phyloP scores from a whole-genome alignment of 345 rosid genomes.

The Lepidium didymum region DNA sequence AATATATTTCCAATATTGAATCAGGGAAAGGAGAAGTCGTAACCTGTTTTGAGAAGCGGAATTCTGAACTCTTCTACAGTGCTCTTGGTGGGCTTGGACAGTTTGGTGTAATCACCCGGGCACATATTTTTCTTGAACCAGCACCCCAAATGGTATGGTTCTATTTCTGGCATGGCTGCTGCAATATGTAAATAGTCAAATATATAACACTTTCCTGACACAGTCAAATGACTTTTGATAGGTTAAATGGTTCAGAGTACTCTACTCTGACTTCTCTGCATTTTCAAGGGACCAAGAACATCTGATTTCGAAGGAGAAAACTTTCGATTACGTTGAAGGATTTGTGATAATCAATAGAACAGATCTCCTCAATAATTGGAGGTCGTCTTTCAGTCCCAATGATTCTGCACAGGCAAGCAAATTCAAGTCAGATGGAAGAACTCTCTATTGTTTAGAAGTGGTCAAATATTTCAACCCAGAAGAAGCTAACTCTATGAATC shows the following conservation, averaged over 20 bases:
- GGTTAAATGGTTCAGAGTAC: constrained; percentile 92
- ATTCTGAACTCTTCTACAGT: constrained; percentile 74
- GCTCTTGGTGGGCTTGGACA: constrained; percentile 98
- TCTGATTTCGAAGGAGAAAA: constrained; percentile 45
- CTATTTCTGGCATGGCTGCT: background rate
- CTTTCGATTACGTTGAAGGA: constrained; percentile 92
- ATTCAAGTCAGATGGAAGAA: constrained; percentile 71
- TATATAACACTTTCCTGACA: constrained; percentile 1
- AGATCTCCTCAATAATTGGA: constrained; percentile 74
- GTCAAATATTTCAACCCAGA: constrained; percentile 65
- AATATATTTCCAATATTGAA: constrained; percentile 6
- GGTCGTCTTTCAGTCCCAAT: constrained; percentile 66
- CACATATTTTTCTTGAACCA: constrained; percentile 64
- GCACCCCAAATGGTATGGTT: constrained; percentile 59
- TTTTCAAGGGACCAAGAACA: constrained; percentile 82
- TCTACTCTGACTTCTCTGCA: constrained; percentile 73
- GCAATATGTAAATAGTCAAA: background rate
- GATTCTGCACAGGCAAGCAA: constrained; percentile 63
- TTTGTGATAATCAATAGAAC: constrained; percentile 73
- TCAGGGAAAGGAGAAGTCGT: constrained; percentile 85
- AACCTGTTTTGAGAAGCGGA: constrained; percentile 68
- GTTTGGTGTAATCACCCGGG: constrained; percentile 87
- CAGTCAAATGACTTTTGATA: constrained; percentile 24
- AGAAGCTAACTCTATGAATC: constrained; percentile 33
- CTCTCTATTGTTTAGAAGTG: constrained; percentile 79